phyloP scores from a whole-genome alignment of 2,329 filamentous ascomycete species.

The Fusarium illudens region DNA sequence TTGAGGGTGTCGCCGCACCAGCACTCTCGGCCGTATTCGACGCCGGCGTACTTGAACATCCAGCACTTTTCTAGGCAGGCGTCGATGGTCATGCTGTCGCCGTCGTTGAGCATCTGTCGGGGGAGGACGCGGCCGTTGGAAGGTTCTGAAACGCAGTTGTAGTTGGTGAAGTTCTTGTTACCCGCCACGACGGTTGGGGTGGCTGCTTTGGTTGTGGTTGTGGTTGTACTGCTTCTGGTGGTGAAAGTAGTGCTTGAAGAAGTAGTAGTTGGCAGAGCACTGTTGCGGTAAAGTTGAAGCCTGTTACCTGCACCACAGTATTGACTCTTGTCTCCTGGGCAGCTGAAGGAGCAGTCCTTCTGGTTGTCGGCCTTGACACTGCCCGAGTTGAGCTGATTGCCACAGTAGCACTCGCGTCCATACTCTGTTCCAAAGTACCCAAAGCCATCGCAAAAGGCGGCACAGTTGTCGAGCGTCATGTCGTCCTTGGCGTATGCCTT shows the following conservation, averaged over 20 bases:
- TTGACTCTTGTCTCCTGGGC: slow-evolving; percentile 44
- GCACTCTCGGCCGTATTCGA: slow-evolving; percentile 51
- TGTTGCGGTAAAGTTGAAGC: slow-evolving; percentile 46
- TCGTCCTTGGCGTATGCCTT: slow-evolving; percentile 43
- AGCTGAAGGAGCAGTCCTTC: slow-evolving; percentile 47
- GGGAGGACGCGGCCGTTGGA: slow-evolving; percentile 45
- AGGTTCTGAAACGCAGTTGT: slow-evolving; percentile 49
- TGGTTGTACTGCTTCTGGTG: neutral
- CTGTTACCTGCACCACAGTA: slow-evolving; percentile 49
- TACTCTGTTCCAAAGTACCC: slow-evolving; percentile 49
- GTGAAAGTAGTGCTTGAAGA: slow-evolving; percentile 5
- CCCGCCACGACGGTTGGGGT: slow-evolving; percentile 44
- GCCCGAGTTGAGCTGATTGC: slow-evolving; percentile 43
- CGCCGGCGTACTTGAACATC: slow-evolving; percentile 47
- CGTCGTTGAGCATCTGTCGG: slow-evolving; percentile 43
- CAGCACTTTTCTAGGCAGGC: slow-evolving; percentile 46
- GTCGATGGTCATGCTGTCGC: slow-evolving; percentile 46
- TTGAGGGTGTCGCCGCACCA: slow-evolving; percentile 49
- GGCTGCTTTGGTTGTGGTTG: slow-evolving; percentile 15
- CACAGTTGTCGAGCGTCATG: slow-evolving; percentile 49
- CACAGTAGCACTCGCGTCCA: slow-evolving; percentile 52
- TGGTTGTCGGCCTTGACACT: slow-evolving; percentile 42
- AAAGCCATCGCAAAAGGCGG: slow-evolving; percentile 43
- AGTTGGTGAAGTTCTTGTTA: slow-evolving; percentile 50
- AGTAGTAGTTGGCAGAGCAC: neutral